A percentile compares a stretch with the other conserved stretches of the same genome.
Evolutionary conservation across 1,284 basidiomycete species (phyloP).

Genomic region (Erythrobasidium hasegawianum): DNA sequence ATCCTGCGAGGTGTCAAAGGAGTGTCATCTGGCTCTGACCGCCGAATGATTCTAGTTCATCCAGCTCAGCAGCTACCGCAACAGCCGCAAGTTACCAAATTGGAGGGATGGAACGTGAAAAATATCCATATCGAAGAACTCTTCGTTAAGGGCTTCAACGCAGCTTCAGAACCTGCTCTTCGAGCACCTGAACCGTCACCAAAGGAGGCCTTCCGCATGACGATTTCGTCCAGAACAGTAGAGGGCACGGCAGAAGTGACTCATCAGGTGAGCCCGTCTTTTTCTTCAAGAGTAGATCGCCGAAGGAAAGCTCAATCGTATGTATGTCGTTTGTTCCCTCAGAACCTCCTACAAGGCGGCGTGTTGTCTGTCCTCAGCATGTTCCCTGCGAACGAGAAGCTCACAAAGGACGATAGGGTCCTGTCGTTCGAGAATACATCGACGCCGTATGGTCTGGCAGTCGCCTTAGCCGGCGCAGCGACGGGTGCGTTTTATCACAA

Average conservation of each 20-base stretch:
- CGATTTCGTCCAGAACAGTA: not conserved
- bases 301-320: too few species aligned
- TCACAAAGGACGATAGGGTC: constrained; percentile 11
- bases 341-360: constrained; percentile 28
- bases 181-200: not conserved
- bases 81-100: too few species aligned
- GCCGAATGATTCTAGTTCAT: not conserved
- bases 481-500: too few species aligned
- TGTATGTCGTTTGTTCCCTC: too few species aligned
- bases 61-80: not conserved
- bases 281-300: too few species aligned
- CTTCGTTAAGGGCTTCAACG: too few species aligned
- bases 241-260: not conserved
- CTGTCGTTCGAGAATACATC: constrained; percentile 28
- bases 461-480: constrained; percentile 9
- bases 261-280: constrained; percentile 13
- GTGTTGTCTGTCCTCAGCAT: constrained; percentile 27
- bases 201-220: not conserved
- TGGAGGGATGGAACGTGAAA: too few species aligned
- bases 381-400: constrained; percentile 22
- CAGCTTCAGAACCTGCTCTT: not conserved
- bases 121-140: too few species aligned
- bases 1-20: not conserved
- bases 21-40: constrained; percentile 6
- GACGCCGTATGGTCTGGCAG: constrained; percentile 22